Percentiles rank a stretch among this genome's conserved stretches.
These are phyloP conservation scores for Naganishia liquefaciens DNA, from an alignment of 1,284 basidiomycete species.

Conservation along the genomic window DNA sequence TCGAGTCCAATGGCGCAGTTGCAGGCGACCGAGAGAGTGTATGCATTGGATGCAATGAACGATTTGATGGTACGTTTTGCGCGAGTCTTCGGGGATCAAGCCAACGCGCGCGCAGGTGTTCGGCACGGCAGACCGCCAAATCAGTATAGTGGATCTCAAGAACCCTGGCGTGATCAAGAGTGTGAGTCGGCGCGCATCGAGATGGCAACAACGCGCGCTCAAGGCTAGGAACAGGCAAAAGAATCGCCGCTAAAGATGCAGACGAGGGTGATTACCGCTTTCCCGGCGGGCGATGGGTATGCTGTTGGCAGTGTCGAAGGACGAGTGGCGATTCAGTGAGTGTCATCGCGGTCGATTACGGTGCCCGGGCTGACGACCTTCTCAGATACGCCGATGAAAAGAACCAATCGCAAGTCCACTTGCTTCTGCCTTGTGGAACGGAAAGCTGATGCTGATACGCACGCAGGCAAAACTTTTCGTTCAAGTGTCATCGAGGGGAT, in stretches of 20 bases:
- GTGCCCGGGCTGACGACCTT: constrained; percentile 12
- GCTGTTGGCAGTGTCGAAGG: constrained; percentile 95
- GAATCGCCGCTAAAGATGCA: constrained; percentile 90
- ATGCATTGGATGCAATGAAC: constrained; percentile 56
- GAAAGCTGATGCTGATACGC: background rate
- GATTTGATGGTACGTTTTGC: constrained; percentile 41
- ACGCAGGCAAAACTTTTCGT: constrained; percentile 81
- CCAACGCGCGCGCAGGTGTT: constrained; percentile 67
- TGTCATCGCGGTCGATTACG: background rate
- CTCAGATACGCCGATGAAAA: constrained; percentile 77
- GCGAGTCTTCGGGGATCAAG: background rate
- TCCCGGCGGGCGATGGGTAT: constrained; percentile 77
- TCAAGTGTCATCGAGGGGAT: constrained; percentile 91
- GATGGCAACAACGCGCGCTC: constrained; percentile 6
- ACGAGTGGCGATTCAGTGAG: constrained; percentile 87
- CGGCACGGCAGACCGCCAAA: constrained; percentile 88
- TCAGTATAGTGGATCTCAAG: constrained; percentile 82
- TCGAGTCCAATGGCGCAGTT: constrained; percentile 73
- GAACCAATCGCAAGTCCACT: constrained; percentile 60
- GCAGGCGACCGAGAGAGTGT: constrained; percentile 83
- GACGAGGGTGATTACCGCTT: constrained; percentile 84
- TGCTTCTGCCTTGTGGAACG: background rate
- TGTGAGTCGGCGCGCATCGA: constrained; percentile 60
- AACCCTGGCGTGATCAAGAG: constrained; percentile 76
- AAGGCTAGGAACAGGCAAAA: constrained; percentile 60